Evolutionary conservation across 2,329 filamentous ascomycete genomes (phyloP).

Genomic region (Metarhizium rileyi): DNA sequence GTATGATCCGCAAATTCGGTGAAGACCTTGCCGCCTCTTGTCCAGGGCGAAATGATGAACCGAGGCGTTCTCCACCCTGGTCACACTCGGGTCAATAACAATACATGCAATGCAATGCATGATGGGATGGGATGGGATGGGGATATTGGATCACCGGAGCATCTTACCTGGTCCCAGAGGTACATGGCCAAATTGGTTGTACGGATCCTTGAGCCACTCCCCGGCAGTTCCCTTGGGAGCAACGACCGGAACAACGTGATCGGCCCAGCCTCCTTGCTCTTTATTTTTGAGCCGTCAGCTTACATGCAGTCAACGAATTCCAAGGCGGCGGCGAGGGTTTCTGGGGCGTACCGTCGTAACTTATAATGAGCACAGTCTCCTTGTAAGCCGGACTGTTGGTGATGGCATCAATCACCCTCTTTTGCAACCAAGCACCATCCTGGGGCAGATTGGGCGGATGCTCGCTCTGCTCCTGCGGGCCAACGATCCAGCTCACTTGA

Average conservation of each 20-base stretch:
- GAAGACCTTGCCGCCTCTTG: constrained; percentile 41
- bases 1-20: constrained; percentile 43
- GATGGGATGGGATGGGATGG: background rate
- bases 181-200: constrained; percentile 14
- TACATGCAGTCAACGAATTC: too few relatives aligned
- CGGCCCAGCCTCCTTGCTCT: constrained; percentile 45
- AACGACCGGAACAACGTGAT: constrained; percentile 40
- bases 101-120: too few relatives aligned
- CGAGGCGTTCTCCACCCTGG: constrained; percentile 36
- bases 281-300: too few relatives aligned
- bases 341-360: constrained; percentile 33
- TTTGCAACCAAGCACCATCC: constrained; percentile 46
- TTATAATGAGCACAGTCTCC: constrained; percentile 39
- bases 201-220: constrained; percentile 38
- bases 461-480: constrained; percentile 35
- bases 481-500: constrained; percentile 40
- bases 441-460: constrained; percentile 40
- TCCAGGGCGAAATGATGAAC: constrained; percentile 45
- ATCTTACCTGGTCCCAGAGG: constrained; percentile 20
- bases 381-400: constrained; percentile 37
- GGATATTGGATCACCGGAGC: background rate
- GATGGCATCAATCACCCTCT: constrained; percentile 40
- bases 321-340: background rate
- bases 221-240: constrained; percentile 36
- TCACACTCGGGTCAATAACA: background rate